Conservation (phyloP, 2,329 filamentous ascomycete species). For the Xylaria sp. region DNA sequence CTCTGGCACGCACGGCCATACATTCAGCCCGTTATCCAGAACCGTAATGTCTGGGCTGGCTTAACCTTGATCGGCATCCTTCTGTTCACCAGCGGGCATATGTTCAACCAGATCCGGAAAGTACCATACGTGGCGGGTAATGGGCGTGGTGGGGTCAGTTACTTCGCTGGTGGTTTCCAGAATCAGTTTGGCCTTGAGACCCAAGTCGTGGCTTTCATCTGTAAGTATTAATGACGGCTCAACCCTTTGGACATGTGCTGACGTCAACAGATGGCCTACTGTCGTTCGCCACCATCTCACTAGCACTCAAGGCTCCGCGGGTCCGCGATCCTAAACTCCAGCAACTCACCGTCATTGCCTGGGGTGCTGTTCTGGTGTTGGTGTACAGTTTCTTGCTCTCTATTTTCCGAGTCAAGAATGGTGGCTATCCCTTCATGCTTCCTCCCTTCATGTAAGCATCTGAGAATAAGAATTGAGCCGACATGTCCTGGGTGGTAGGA, state of each 20-base stretch:
- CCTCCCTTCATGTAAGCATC: constrained; percentile 74
- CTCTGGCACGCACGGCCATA: constrained; percentile 75
- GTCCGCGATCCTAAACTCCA: constrained; percentile 78
- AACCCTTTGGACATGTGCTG: constrained; percentile 18
- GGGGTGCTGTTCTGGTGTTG: constrained; percentile 74
- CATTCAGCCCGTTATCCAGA: constrained; percentile 79
- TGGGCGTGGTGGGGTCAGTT: constrained; percentile 81
- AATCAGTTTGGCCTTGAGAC: constrained; percentile 94
- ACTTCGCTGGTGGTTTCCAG: constrained; percentile 91
- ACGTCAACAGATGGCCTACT: constrained; percentile 62
- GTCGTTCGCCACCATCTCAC: constrained; percentile 86
- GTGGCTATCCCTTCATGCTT: constrained; percentile 89
- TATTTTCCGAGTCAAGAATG: constrained; percentile 93
- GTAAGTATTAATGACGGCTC: constrained; percentile 59
- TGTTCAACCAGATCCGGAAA: constrained; percentile 99
- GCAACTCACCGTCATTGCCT: constrained; percentile 78
- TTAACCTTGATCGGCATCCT: constrained; percentile 86
- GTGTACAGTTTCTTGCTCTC: constrained; percentile 95
- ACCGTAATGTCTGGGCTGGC: constrained; percentile 91
- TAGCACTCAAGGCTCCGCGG: constrained; percentile 90
- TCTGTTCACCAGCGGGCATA: constrained; percentile 93
- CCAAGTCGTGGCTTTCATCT: constrained; percentile 90
- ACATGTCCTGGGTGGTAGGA: not conserved
- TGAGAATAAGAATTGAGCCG: not conserved
- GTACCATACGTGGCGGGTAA: constrained; percentile 89